phyloP scores from a whole-genome alignment of 257 asterid genomes.

The Echium plantagineum region DNA sequence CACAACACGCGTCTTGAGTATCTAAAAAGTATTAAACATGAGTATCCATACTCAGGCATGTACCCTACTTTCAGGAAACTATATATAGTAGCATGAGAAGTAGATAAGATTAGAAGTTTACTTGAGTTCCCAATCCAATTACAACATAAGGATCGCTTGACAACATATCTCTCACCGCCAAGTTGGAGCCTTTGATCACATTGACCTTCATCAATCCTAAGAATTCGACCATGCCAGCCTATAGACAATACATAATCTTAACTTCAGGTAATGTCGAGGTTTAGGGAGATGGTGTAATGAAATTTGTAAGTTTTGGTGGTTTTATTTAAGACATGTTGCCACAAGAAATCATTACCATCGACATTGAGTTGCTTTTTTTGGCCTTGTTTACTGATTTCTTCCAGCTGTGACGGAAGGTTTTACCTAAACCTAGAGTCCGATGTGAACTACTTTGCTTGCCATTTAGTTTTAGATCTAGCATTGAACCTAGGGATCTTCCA shows the following conservation, averaged over 20 bases:
- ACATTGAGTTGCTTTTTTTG: constrained; percentile 53
- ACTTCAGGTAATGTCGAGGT: too few species aligned
- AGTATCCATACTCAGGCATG: not conserved
- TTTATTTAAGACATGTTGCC: not conserved
- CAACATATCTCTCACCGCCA: constrained; percentile 81
- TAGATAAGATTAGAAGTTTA: not conserved
- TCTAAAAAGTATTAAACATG: constrained; percentile 27
- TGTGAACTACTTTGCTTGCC: constrained; percentile 40
- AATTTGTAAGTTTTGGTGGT: not conserved
- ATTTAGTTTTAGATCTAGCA: constrained; percentile 30
- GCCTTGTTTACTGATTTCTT: constrained; percentile 39
- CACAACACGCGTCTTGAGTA: constrained; percentile 75
- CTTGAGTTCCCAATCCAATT: constrained; percentile 74
- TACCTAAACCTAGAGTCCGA: constrained; percentile 51
- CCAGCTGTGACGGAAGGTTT: constrained; percentile 76
- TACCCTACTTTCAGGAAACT: not conserved
- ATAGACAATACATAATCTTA: too few species aligned
- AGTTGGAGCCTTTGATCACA: constrained; percentile 70
- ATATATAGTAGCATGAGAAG: not conserved
- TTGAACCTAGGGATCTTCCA: constrained; percentile 21
- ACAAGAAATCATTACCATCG: constrained; percentile 31
- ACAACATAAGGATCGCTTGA: constrained; percentile 86
- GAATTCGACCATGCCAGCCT: constrained; percentile 88
- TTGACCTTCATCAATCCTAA: constrained; percentile 76
- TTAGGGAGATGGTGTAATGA: too few species aligned